These are phyloP conservation scores for Achlya hypogyna DNA, from an alignment of 352 stramenopile genomes.

Conservation along the genomic window DNA sequence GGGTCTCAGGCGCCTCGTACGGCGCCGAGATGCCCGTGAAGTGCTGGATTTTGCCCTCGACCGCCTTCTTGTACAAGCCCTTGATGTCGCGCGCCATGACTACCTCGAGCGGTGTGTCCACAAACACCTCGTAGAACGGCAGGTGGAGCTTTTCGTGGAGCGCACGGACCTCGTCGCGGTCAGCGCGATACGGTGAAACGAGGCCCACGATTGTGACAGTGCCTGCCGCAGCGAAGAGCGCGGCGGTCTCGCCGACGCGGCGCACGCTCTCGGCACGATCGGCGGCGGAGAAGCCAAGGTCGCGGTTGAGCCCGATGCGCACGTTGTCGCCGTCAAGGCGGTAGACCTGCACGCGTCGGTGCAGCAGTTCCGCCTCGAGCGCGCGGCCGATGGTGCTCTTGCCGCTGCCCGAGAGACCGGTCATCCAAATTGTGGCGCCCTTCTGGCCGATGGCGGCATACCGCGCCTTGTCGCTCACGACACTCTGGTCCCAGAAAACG, in stretches of 20 bases:
- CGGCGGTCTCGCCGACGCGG: slow-evolving; percentile 94
- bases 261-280: slow-evolving; percentile 95
- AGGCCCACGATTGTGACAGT: slow-evolving; percentile 97
- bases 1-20: slow-evolving; percentile 91
- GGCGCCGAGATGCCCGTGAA: slow-evolving; percentile 98
- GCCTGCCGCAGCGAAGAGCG: slow-evolving; percentile 93
- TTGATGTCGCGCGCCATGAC: slow-evolving; percentile 97
- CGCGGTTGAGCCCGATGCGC: slow-evolving; percentile 95
- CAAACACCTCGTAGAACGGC: slow-evolving; percentile 98
- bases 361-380: slow-evolving; percentile 92
- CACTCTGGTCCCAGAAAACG: slow-evolving; percentile 76
- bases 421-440: slow-evolving; percentile 98
- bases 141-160: slow-evolving; percentile 89
- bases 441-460: slow-evolving; percentile 88
- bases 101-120: slow-evolving; percentile 95
- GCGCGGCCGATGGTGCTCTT: slow-evolving; percentile 97
- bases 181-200: slow-evolving; percentile 92
- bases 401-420: slow-evolving; percentile 92
- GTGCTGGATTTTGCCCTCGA: slow-evolving; percentile 95
- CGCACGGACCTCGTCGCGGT: slow-evolving; percentile 91
- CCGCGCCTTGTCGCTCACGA: slow-evolving; percentile 48
- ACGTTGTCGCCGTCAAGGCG: slow-evolving; percentile 98
- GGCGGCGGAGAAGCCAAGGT: slow-evolving; percentile 92
- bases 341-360: slow-evolving; percentile 94
- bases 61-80: slow-evolving; percentile 89